Evolutionary conservation across 805 yeast species (phyloP).

Genomic region (Zygoascus tannicola): DNA sequence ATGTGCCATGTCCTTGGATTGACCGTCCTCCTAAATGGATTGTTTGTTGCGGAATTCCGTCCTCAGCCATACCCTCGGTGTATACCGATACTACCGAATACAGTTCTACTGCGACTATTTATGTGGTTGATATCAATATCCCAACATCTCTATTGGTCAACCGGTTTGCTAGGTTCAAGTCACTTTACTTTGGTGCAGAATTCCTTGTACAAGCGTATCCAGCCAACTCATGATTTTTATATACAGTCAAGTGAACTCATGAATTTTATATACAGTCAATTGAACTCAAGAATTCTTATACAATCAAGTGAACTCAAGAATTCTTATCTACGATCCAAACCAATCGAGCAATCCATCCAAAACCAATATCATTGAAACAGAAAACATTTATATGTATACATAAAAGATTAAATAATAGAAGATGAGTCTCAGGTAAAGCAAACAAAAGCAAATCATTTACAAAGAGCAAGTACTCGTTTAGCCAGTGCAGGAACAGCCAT

Average conservation of each 20-base stretch:
- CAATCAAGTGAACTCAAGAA: too few species aligned
- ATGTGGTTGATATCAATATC: slow-evolving; percentile 3
- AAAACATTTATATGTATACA: too few species aligned
- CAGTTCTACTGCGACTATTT: background rate
- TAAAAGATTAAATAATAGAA: too few species aligned
- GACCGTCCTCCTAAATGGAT: slow-evolving; percentile 1
- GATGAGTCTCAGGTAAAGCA: too few species aligned
- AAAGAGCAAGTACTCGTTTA: slow-evolving; percentile 19
- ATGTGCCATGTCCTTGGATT: slow-evolving; percentile 4
- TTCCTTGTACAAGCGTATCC: background rate
- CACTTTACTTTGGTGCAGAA: slow-evolving; percentile 3
- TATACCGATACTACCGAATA: slow-evolving; percentile 1
- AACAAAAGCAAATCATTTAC: background rate
- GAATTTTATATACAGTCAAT: too few species aligned
- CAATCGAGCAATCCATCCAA: too few species aligned
- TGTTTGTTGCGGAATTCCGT: slow-evolving; percentile 2
- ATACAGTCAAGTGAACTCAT: too few species aligned
- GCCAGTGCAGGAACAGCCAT: slow-evolving; percentile 32
- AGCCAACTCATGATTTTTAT: background rate
- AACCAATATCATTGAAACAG: too few species aligned
- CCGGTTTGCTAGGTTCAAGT: slow-evolving; percentile 3
- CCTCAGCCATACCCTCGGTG: slow-evolving; percentile 2
- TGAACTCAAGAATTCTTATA: too few species aligned
- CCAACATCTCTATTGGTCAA: background rate
- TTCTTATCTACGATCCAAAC: too few species aligned